Percentiles rank a stretch among this genome's conserved stretches.
Evolutionary conservation across 208 protist genomes (phyloP).

Genomic region (Trypanosoma conorhini): DNA sequence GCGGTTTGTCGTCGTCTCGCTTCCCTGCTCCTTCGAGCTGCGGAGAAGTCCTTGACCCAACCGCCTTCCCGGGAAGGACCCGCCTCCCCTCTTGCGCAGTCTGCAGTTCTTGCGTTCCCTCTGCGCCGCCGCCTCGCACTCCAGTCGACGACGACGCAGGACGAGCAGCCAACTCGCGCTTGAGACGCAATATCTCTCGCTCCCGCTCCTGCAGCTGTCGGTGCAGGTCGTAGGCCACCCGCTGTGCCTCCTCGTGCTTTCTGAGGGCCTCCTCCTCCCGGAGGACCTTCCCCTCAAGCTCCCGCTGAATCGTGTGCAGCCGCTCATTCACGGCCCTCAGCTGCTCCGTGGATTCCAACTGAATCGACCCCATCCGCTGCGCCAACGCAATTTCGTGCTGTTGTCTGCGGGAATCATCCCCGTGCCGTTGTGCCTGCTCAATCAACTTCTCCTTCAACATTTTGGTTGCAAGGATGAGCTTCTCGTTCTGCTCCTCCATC

Average conservation of each 20-base stretch:
- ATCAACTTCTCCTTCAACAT: conserved; percentile 78
- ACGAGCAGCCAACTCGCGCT: conserved; percentile 32
- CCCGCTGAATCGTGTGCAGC: conserved; percentile 63
- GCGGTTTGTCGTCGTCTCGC: neutral
- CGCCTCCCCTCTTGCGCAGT: conserved; percentile 15
- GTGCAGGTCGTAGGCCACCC: conserved; percentile 71
- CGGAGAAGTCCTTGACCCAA: too few relatives aligned
- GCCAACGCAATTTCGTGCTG: conserved; percentile 82
- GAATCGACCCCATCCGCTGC: conserved; percentile 79
- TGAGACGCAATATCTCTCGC: conserved; percentile 60
- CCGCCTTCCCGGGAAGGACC: neutral
- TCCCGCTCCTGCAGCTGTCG: conserved; percentile 70
- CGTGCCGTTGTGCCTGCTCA: conserved; percentile 60
- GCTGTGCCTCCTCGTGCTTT: conserved; percentile 72
- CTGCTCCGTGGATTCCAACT: conserved; percentile 67
- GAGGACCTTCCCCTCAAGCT: conserved; percentile 65
- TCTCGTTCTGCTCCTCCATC: conserved; percentile 82
- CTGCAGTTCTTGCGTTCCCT: conserved; percentile 51
- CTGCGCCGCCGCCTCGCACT: conserved; percentile 13
- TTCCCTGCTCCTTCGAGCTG: conserved; percentile 1
- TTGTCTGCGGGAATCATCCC: conserved; percentile 47
- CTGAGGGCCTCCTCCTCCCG: conserved; percentile 65
- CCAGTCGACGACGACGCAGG: neutral
- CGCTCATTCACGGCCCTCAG: conserved; percentile 64
- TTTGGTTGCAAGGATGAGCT: conserved; percentile 71